Percentiles rank a stretch among this genome's conserved stretches.
Evolutionary conservation across 2,329 filamentous ascomycete species (phyloP).

Genomic region (Cladophialophora yegresii): DNA sequence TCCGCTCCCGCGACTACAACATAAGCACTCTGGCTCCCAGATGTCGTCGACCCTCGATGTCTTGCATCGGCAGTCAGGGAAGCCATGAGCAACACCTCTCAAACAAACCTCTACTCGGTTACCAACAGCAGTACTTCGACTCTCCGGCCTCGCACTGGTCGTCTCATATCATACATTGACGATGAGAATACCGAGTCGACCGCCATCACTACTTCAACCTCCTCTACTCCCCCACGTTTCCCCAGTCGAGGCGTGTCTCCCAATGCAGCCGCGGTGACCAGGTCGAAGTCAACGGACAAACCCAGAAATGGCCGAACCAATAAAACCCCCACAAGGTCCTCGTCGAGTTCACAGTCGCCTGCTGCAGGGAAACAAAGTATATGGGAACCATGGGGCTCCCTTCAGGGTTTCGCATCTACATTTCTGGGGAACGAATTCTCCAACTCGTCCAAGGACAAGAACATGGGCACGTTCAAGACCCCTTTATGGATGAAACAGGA

Average conservation of each 20-base stretch:
- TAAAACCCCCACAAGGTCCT: constrained; percentile 12
- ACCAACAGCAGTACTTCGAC: constrained; percentile 40
- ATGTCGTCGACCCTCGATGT: constrained; percentile 32
- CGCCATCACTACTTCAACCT: constrained; percentile 39
- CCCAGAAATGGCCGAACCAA: constrained; percentile 16
- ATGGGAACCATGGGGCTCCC: constrained; percentile 53
- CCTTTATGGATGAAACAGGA: constrained; percentile 34
- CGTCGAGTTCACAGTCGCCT: constrained; percentile 7
- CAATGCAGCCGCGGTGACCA: constrained; percentile 38
- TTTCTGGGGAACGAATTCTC: constrained; percentile 48
- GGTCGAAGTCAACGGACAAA: constrained; percentile 28
- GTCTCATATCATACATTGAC: constrained; percentile 46
- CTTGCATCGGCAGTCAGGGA: constrained; percentile 30
- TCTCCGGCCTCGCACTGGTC: constrained; percentile 48
- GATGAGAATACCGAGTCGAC: constrained; percentile 42
- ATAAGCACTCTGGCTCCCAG: constrained; percentile 7
- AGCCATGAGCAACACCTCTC: constrained; percentile 36
- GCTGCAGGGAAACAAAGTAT: constrained; percentile 34
- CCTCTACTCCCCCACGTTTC: constrained; percentile 38
- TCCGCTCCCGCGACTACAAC: background rate
- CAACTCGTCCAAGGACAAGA: constrained; percentile 38
- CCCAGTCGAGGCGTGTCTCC: constrained; percentile 47
- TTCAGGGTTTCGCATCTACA: constrained; percentile 53
- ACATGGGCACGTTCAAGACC: constrained; percentile 24
- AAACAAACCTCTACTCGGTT: constrained; percentile 29